phyloP scores from a whole-genome alignment of 2,329 filamentous ascomycete genomes.

The Colletotrichum tropicale region DNA sequence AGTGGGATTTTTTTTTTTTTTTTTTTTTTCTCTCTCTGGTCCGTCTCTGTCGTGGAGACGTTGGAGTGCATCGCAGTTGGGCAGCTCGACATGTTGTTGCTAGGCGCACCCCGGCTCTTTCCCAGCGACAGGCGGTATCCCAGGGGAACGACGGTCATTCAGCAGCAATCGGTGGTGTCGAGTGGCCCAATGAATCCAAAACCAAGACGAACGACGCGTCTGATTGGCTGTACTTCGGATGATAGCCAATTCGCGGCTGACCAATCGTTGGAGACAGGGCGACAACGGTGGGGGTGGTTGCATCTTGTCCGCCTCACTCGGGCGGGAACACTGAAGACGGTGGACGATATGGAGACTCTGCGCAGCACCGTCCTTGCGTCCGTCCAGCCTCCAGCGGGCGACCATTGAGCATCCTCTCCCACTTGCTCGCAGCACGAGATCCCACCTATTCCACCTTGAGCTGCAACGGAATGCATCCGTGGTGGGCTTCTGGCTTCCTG shows the following conservation, averaged over 20 bases:
- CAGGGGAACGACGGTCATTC: slow-evolving; percentile 7
- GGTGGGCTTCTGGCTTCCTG: neutral
- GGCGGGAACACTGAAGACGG: neutral
- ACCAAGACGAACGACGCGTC: slow-evolving; percentile 21
- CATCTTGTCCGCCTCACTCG: slow-evolving; percentile 16
- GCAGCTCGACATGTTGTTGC: slow-evolving; percentile 8
- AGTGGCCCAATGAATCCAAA: slow-evolving; percentile 25
- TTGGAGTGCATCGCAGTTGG: slow-evolving; percentile 8
- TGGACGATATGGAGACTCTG: neutral
- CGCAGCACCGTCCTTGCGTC: neutral
- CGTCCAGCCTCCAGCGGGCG: neutral
- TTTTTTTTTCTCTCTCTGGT: neutral
- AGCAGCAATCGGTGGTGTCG: neutral
- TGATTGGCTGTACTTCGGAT: slow-evolving; percentile 23
- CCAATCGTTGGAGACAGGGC: neutral
- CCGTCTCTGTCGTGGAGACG: neutral
- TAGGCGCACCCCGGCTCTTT: neutral
- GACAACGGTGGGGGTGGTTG: neutral
- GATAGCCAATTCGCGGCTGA: neutral
- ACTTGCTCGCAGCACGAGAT: neutral
- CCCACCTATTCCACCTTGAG: neutral
- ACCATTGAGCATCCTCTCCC: neutral
- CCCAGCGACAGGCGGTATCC: slow-evolving; percentile 6
- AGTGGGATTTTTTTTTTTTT: neutral
- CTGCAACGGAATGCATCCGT: neutral